Evolutionary conservation across 805 yeast species (phyloP).

Genomic region (Ogataea methanolica): DNA sequence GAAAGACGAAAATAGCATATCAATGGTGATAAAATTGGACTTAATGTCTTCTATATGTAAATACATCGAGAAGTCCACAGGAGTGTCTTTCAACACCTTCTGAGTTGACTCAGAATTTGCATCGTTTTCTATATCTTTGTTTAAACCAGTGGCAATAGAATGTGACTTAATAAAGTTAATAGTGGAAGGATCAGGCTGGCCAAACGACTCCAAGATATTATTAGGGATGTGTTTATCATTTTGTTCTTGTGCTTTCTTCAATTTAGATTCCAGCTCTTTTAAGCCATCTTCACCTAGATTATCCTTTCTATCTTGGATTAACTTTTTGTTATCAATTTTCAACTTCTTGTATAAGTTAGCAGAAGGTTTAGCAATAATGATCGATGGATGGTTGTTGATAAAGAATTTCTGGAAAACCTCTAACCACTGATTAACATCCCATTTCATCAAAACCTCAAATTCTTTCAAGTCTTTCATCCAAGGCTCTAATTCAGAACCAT

Average conservation of each 20-base stretch:
- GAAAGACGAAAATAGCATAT: slow-evolving; percentile 54
- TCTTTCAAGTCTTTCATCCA: slow-evolving; percentile 55
- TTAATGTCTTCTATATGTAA: slow-evolving; percentile 75
- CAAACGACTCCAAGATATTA: slow-evolving; percentile 54
- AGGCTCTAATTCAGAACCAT: slow-evolving; percentile 52
- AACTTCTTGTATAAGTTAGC: slow-evolving; percentile 46
- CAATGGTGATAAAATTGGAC: slow-evolving; percentile 73
- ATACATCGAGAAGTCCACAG: slow-evolving; percentile 56
- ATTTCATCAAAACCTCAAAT: slow-evolving; percentile 50
- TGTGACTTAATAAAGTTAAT: slow-evolving; percentile 68
- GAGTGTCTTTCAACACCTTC: slow-evolving; percentile 26
- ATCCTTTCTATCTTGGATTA: slow-evolving; percentile 44
- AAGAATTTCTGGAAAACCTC: slow-evolving; percentile 47
- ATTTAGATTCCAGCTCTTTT: slow-evolving; percentile 39
- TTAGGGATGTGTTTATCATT: slow-evolving; percentile 81
- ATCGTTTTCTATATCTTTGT: slow-evolving; percentile 31
- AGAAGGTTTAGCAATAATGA: slow-evolving; percentile 73
- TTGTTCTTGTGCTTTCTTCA: slow-evolving; percentile 57
- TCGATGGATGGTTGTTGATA: slow-evolving; percentile 56
- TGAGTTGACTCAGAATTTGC: slow-evolving; percentile 18
- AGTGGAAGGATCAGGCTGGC: slow-evolving; percentile 67
- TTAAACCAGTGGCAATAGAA: slow-evolving; percentile 56
- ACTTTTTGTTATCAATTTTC: slow-evolving; percentile 46
- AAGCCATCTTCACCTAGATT: slow-evolving; percentile 60
- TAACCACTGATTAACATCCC: slow-evolving; percentile 72